Conservation (phyloP, 441 rosid species). For the Gossypium davidsonii region DNA sequence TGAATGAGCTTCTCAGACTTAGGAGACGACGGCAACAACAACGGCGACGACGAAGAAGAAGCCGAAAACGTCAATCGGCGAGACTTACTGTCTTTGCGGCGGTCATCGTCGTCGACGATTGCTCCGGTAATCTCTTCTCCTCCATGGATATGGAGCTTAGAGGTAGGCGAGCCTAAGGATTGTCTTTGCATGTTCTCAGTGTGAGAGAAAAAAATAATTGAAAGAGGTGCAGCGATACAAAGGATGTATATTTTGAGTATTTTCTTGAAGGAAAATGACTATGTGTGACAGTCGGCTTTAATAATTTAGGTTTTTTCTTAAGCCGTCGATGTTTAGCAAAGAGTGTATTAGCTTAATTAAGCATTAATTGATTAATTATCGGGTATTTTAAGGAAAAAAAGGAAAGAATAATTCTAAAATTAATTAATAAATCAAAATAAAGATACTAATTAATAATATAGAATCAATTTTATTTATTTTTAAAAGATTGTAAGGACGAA, state of each 20-base stretch:
- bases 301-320: neutral
- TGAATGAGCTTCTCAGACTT: slow-evolving; percentile 59
- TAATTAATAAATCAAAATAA: neutral
- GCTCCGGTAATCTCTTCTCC: slow-evolving; percentile 18
- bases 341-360: neutral
- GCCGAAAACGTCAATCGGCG: slow-evolving; percentile 40
- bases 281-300: neutral
- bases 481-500: neutral
- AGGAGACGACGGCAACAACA: slow-evolving; percentile 23
- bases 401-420: neutral
- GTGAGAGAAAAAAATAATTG: neutral
- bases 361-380: neutral
- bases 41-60: slow-evolving; percentile 2
- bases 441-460: neutral
- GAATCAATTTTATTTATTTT: neutral
- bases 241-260: neutral
- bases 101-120: slow-evolving; percentile 30
- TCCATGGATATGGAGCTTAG: slow-evolving; percentile 56
- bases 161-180: slow-evolving; percentile 68
- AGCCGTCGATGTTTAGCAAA: neutral
- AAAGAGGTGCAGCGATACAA: too few relatives aligned
- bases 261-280: neutral
- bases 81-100: slow-evolving; percentile 42
- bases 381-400: neutral
- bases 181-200: slow-evolving; percentile 61